A percentile compares a stretch with the other conserved stretches of the same genome.
Evolutionary conservation across 768 basidiomycete genomes (phyloP).

Genomic region (Lactarius evosmus): DNA sequence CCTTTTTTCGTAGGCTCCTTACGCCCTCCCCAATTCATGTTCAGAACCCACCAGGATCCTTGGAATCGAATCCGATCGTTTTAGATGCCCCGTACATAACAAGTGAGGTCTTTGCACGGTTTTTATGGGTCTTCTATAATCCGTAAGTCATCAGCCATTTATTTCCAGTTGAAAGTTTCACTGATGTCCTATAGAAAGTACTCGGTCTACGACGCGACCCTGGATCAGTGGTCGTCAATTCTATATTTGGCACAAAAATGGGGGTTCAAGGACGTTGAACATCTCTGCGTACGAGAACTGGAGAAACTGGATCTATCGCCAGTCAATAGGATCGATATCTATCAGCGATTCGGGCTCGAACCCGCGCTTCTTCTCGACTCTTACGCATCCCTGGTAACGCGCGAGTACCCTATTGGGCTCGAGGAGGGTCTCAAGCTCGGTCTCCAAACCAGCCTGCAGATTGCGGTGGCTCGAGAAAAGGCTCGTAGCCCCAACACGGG

Average conservation of each 20-base stretch:
- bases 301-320: constrained; percentile 38
- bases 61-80: constrained; percentile 33
- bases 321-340: constrained; percentile 41
- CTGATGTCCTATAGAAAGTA: constrained; percentile 33
- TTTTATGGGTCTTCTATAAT: constrained; percentile 38
- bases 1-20: constrained; percentile 10
- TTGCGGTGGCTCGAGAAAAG: constrained; percentile 41
- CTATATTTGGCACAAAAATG: constrained; percentile 40
- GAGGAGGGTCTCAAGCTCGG: constrained; percentile 45
- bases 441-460: constrained; percentile 37
- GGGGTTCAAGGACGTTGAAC: constrained; percentile 42
- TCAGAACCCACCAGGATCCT: constrained; percentile 32
- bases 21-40: constrained; percentile 9
- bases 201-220: constrained; percentile 40
- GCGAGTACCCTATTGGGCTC: constrained; percentile 37
- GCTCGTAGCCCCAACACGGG: constrained; percentile 20
- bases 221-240: constrained; percentile 43
- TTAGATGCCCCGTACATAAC: constrained; percentile 33
- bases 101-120: constrained; percentile 33
- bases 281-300: constrained; percentile 40
- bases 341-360: constrained; percentile 38
- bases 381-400: constrained; percentile 37
- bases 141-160: constrained; percentile 33
- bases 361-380: constrained; percentile 38
- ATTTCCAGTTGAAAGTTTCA: no score